Conservation (phyloP, 129 eudicot genomes). For the Flaveria sonorensis region DNA sequence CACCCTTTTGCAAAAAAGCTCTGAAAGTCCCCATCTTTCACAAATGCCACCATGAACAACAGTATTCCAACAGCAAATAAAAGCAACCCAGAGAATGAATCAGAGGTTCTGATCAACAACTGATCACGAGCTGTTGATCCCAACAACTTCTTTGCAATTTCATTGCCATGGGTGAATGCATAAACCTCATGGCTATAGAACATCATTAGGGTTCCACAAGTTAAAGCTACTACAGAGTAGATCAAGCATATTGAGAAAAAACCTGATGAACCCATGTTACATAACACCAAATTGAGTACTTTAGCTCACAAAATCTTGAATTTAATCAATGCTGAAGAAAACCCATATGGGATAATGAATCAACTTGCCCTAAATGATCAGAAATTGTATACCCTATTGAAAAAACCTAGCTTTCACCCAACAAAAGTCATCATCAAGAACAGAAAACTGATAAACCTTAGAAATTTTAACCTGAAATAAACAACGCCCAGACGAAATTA, state of each 20-base stretch:
- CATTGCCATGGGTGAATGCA: constrained; percentile 82
- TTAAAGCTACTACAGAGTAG: constrained; percentile 69
- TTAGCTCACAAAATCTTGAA: constrained; percentile 21
- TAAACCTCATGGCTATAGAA: constrained; percentile 73
- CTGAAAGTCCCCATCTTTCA: constrained; percentile 81
- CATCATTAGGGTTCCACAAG: constrained; percentile 82
- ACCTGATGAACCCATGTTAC: constrained; percentile 69
- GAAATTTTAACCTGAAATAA: constrained; percentile 10
- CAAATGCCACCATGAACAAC: constrained; percentile 93
- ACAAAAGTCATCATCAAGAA: constrained; percentile 23
- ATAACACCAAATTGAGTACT: constrained; percentile 25
- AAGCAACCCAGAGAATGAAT: constrained; percentile 94
- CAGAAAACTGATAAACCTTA: constrained; percentile 20
- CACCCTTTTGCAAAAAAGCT: constrained; percentile 90
- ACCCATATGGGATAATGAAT: constrained; percentile 24
- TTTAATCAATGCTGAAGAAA: constrained; percentile 30
- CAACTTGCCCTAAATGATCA: constrained; percentile 15
- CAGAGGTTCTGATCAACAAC: constrained; percentile 72
- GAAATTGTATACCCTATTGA: constrained; percentile 16
- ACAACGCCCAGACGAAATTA: constrained; percentile 18
- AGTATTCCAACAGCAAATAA: constrained; percentile 75
- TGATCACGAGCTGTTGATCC: constrained; percentile 96
- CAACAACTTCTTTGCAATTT: constrained; percentile 60
- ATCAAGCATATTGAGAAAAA: constrained; percentile 71
- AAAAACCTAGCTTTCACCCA: constrained; percentile 20